Percentiles rank a stretch among this genome's conserved stretches.
Evolutionary conservation across 257 asterid genomes (phyloP).

Genomic region (Fraxinus cuspidata): DNA sequence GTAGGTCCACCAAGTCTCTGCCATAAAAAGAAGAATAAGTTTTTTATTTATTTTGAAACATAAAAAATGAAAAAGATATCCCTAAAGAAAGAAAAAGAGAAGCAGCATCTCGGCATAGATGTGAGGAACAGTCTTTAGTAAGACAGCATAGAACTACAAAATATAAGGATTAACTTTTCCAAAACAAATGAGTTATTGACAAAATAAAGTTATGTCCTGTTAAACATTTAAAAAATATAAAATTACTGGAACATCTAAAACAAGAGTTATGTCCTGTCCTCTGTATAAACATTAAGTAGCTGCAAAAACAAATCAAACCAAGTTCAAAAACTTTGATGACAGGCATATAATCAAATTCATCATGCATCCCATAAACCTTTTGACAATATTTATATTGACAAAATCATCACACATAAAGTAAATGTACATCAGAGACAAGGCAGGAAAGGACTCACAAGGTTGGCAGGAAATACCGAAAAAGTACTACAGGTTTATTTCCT

Average conservation of each 20-base stretch:
- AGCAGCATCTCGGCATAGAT: background rate
- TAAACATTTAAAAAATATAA: background rate
- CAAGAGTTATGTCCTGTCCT: background rate
- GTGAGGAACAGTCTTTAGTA: background rate
- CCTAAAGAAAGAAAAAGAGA: constrained; percentile 8
- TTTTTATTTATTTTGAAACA: background rate
- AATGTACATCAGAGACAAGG: background rate
- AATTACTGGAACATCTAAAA: background rate
- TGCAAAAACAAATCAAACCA: background rate
- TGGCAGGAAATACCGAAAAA: background rate
- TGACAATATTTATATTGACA: background rate
- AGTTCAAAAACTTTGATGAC: background rate
- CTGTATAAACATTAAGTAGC: background rate
- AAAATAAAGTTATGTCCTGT: background rate
- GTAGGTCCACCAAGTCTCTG: constrained; percentile 86
- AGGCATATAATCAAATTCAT: background rate
- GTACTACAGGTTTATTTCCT: background rate
- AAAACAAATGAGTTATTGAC: background rate
- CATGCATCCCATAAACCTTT: background rate
- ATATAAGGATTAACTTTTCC: background rate
- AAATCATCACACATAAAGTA: background rate
- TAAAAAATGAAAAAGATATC: background rate
- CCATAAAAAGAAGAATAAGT: constrained; percentile 13
- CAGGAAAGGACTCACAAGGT: background rate
- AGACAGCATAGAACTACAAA: background rate